A percentile compares a stretch with the other conserved stretches of the same genome.
These are phyloP conservation scores for Arthrobotrys sphaeroides DNA, from an alignment of 2,329 filamentous ascomycete species.

Conservation along the genomic window DNA sequence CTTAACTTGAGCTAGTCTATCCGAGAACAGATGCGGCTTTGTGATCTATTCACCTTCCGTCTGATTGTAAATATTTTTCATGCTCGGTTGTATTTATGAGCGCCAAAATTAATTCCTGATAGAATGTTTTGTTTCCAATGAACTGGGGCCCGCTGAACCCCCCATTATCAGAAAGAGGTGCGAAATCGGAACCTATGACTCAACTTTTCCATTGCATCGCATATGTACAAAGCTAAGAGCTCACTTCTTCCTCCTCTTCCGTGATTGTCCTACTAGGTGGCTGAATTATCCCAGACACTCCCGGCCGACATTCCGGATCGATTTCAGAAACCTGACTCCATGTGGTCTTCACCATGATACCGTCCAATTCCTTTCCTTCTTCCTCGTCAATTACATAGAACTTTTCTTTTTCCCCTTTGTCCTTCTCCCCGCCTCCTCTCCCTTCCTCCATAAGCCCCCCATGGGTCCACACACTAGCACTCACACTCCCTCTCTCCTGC, in stretches of 20 bases:
- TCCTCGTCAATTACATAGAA: constrained; percentile 28
- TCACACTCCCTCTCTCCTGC: not conserved
- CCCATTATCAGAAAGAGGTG: no score
- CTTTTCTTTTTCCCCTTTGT: not conserved
- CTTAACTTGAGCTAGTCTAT: not conserved
- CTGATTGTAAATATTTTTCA: not conserved
- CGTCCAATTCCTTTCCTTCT: constrained; percentile 4
- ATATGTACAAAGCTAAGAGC: no score
- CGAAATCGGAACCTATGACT: no score
- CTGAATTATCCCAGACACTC: not conserved
- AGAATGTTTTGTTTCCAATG: no score
- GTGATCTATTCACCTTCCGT: not conserved
- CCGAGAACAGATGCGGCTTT: no score
- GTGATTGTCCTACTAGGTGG: not conserved
- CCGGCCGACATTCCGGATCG: not conserved
- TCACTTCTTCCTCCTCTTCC: no score
- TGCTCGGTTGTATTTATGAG: not conserved
- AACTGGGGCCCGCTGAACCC: no score
- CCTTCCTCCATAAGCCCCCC: constrained; percentile 19
- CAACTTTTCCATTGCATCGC: no score
- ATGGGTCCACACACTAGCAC: constrained; percentile 21
- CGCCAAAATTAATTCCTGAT: no score
- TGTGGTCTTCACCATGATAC: constrained; percentile 25
- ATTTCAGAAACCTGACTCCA: constrained; percentile 35
- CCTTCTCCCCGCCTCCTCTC: not conserved